These are phyloP conservation scores for Termitomyces sp. DNA, from an alignment of 768 basidiomycete species.

Conservation along the genomic window DNA sequence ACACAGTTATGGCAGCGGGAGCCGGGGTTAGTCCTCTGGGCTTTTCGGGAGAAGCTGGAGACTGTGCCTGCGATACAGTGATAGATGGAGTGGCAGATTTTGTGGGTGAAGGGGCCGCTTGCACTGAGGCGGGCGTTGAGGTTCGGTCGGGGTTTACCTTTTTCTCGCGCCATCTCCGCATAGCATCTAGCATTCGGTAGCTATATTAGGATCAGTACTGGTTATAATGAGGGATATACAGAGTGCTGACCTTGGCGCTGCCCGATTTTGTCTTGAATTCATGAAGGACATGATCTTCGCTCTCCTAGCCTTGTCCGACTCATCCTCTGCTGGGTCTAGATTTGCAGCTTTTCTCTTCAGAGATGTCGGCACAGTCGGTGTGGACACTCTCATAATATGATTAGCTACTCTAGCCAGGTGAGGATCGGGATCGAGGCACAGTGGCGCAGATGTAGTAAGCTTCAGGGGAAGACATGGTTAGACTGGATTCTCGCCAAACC, in stretches of 20 bases:
- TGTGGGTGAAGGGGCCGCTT: constrained; percentile 19
- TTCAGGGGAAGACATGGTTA: constrained; percentile 21
- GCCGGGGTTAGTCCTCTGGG: constrained; percentile 20
- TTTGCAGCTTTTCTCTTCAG: constrained; percentile 72
- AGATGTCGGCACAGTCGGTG: constrained; percentile 65
- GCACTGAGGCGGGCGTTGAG: constrained; percentile 12
- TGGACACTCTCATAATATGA: constrained; percentile 64
- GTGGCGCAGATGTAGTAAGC: constrained; percentile 69
- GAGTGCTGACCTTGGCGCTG: constrained; percentile 42
- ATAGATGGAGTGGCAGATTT: constrained; percentile 24
- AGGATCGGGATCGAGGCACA: constrained; percentile 78
- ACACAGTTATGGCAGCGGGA: constrained; percentile 20
- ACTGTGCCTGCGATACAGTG: constrained; percentile 22
- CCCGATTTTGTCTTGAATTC: constrained; percentile 51
- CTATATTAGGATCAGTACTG: constrained; percentile 23
- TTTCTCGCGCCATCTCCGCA: constrained; percentile 25
- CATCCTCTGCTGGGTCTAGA: constrained; percentile 70
- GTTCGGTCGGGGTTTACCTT: constrained; percentile 17
- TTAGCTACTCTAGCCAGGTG: constrained; percentile 74
- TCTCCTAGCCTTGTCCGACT: constrained; percentile 65
- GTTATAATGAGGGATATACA: constrained; percentile 1
- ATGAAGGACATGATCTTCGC: constrained; percentile 76
- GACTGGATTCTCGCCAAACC: neutral
- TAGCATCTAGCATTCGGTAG: constrained; percentile 52
- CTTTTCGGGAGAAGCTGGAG: constrained; percentile 25